Evolutionary conservation across 73 alveolate genomes (phyloP).

Genomic region (Paramecium tetraurelia): DNA sequence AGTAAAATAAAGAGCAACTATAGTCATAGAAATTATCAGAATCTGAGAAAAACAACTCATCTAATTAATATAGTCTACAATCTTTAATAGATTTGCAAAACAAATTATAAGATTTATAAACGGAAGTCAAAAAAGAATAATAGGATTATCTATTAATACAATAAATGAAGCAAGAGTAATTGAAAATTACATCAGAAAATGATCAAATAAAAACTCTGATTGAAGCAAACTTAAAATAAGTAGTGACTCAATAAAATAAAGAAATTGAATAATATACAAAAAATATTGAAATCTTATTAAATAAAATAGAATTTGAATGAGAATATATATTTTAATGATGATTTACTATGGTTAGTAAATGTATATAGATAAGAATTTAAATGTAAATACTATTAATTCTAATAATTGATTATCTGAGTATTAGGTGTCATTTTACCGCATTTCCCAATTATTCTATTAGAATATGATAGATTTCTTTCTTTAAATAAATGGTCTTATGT

Average conservation of each 20-base stretch:
- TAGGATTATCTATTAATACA: neutral
- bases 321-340: neutral
- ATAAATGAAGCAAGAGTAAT: neutral
- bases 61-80: slow-evolving; percentile 1
- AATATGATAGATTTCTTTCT: no score
- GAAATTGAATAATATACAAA: neutral
- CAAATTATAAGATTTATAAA: neutral
- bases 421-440: no score
- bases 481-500: no score
- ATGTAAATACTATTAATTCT: no score
- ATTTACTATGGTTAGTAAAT: neutral
- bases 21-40: neutral
- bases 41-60: neutral
- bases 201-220: neutral
- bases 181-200: neutral
- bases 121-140: neutral
- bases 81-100: neutral
- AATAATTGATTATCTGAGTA: no score
- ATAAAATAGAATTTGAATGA: slow-evolving; percentile 1
- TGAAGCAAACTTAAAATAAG: neutral
- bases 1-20: neutral
- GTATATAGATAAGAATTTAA: neutral
- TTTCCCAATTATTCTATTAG: no score
- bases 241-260: neutral
- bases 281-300: neutral